Conservation (phyloP, 352 stramenopile genomes). For the Detonula confervacea region DNA sequence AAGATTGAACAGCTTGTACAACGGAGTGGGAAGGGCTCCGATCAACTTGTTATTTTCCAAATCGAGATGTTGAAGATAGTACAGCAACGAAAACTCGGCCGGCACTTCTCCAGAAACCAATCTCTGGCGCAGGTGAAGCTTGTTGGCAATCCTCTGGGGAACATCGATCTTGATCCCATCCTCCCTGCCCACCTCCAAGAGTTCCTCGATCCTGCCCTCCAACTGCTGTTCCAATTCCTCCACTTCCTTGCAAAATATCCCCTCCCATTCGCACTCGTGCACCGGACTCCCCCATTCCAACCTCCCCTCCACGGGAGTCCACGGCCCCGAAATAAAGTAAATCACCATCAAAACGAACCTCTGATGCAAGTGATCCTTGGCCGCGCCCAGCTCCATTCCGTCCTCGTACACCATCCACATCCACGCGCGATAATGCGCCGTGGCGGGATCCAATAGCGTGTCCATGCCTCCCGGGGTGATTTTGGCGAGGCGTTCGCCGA, state of each 20-base stretch:
- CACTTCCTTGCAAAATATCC: constrained; percentile 45
- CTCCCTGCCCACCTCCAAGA: constrained; percentile 40
- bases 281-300: constrained; percentile 53
- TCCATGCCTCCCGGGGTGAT: constrained; percentile 24
- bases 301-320: constrained; percentile 38
- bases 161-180: constrained; percentile 57
- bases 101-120: constrained; percentile 48
- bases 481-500: constrained; percentile 22
- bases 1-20: constrained; percentile 55
- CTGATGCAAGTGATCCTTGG: constrained; percentile 49
- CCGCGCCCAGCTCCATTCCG: constrained; percentile 47
- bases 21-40: constrained; percentile 36
- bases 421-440: constrained; percentile 38
- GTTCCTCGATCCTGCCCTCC: constrained; percentile 39
- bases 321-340: constrained; percentile 53
- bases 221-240: constrained; percentile 38
- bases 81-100: constrained; percentile 46
- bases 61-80: constrained; percentile 68
- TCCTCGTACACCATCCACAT: constrained; percentile 59
- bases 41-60: constrained; percentile 70
- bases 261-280: constrained; percentile 60
- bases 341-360: constrained; percentile 56
- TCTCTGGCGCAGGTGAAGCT: constrained; percentile 36
- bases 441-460: constrained; percentile 25
- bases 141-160: constrained; percentile 37